These are phyloP conservation scores for Tilletia horrida DNA, from an alignment of 1,284 basidiomycete genomes.

Conservation along the genomic window DNA sequence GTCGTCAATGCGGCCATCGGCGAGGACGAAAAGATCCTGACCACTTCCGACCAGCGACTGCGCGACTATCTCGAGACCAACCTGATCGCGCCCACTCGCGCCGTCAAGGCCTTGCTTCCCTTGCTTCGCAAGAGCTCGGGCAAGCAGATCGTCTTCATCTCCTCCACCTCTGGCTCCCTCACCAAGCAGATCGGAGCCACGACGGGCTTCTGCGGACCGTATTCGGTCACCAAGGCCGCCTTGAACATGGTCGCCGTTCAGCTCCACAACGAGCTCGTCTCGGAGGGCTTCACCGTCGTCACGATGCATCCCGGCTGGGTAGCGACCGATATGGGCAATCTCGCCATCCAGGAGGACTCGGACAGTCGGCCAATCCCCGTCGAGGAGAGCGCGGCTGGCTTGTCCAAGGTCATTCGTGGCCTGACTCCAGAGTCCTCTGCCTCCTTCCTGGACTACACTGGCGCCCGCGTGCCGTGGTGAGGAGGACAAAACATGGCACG, in stretches of 20 bases:
- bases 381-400: not conserved
- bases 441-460: no score
- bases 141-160: conserved; percentile 23
- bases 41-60: not conserved
- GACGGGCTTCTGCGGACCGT: not conserved
- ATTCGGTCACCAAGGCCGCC: conserved; percentile 22
- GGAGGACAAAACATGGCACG: no score
- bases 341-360: not conserved
- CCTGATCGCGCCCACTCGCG: conserved; percentile 20
- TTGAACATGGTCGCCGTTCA: conserved; percentile 21
- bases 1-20: conserved; percentile 22
- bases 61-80: conserved; percentile 13
- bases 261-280: conserved; percentile 19
- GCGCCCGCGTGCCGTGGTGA: no score
- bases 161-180: not conserved
- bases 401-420: conserved; percentile 15
- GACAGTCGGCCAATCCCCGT: conserved; percentile 5
- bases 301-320: conserved; percentile 23
- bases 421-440: no score
- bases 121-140: conserved; percentile 17
- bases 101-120: conserved; percentile 22
- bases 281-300: conserved; percentile 23
- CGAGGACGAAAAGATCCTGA: not conserved
- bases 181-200: not conserved
- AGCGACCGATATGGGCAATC: conserved; percentile 17